Percentiles rank a stretch among this genome's conserved stretches.
These are phyloP conservation scores for Rossbeevera mucosa DNA, from an alignment of 768 basidiomycete species.

Conservation along the genomic window DNA sequence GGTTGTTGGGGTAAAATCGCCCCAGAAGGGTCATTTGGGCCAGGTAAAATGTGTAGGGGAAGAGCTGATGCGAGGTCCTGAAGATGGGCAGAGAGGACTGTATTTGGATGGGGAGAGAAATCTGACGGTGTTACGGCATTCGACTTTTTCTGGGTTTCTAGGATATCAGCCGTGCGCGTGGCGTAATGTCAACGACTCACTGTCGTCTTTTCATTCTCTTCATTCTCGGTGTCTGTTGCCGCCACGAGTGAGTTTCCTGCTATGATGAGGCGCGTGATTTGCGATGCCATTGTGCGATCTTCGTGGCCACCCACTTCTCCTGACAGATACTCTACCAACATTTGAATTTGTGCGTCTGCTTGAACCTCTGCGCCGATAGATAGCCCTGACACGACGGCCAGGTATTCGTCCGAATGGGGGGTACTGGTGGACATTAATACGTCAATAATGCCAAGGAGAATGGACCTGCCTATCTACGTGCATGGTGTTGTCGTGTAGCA, in stretches of 20 bases:
- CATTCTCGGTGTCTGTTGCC: slow-evolving; percentile 30
- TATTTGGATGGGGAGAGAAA: slow-evolving; percentile 73
- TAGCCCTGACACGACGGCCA: slow-evolving; percentile 83
- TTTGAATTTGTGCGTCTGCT: slow-evolving; percentile 69
- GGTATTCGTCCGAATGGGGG: slow-evolving; percentile 57
- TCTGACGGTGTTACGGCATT: slow-evolving; percentile 49
- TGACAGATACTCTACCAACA: slow-evolving; percentile 86
- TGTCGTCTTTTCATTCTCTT: slow-evolving; percentile 48
- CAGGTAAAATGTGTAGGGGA: slow-evolving; percentile 86
- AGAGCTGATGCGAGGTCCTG: slow-evolving; percentile 71
- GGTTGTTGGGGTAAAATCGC: slow-evolving; percentile 91
- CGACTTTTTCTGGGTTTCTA: slow-evolving; percentile 51
- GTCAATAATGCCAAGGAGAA: slow-evolving; percentile 7
- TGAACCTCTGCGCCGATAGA: slow-evolving; percentile 63
- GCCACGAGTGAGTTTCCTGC: slow-evolving; percentile 85
- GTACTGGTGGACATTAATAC: slow-evolving; percentile 9
- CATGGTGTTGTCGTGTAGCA: slow-evolving; percentile 45
- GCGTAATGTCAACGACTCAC: slow-evolving; percentile 36
- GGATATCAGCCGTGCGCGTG: slow-evolving; percentile 12
- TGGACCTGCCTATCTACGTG: slow-evolving; percentile 59
- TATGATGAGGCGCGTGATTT: slow-evolving; percentile 81
- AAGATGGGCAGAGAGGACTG: slow-evolving; percentile 63
- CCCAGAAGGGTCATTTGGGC: slow-evolving; percentile 83
- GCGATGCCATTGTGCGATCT: slow-evolving; percentile 60
- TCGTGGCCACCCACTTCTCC: slow-evolving; percentile 74